Evolutionary conservation across 345 rosid species (phyloP), one percentile per base, ranked within the genome.

Genomic region (Mallotus nudiflorus): DNA sequence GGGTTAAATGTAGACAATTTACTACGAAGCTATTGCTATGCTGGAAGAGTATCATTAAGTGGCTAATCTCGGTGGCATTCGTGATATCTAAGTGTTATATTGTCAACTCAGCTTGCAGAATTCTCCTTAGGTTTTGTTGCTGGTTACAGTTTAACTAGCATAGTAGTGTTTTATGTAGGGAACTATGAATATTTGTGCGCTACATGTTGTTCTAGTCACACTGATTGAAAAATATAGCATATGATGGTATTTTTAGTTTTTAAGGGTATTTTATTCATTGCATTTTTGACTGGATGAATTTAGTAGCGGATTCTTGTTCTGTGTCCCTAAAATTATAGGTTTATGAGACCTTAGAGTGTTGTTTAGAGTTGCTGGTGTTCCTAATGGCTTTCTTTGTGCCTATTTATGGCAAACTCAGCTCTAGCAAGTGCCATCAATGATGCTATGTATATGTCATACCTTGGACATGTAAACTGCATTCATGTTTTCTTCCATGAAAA

Each of bases 11-110:
- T 58, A 88, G 99, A 96, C 94, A 14, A 82, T 92, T 14, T 95
- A 92, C 78, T 83, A 85, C 60, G 99, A 95, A 79, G 96, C 96
- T 7, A 79, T 77, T 68, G 92, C 91, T 20, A 89, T 92, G 97
- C 94, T 90, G 69, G 99, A 95, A 79, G 99, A 91, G 70, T 87
- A 90, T 81, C 97, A 92, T 59, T 98, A 92, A 80, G 96, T 83
- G 54, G 87, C 87, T 70, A 86, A 76, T 82, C 83, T 85, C 33
- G 91, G 99, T 3, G 92, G 96, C 27, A 76, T 87, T 69, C 89
- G 97, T 18, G 99, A 92, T 76, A 81, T 86, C 68, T 96, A 85
- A 57, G 84, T 88, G 39, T 71, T 89, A 15, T 86, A 84, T 33
- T 80, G 87, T 5, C 97, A 87, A 69, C 86, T 85, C 57, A 88